Evolutionary conservation across 768 basidiomycete genomes (phyloP).

Genomic region (Chlorophyllum brunneum): DNA sequence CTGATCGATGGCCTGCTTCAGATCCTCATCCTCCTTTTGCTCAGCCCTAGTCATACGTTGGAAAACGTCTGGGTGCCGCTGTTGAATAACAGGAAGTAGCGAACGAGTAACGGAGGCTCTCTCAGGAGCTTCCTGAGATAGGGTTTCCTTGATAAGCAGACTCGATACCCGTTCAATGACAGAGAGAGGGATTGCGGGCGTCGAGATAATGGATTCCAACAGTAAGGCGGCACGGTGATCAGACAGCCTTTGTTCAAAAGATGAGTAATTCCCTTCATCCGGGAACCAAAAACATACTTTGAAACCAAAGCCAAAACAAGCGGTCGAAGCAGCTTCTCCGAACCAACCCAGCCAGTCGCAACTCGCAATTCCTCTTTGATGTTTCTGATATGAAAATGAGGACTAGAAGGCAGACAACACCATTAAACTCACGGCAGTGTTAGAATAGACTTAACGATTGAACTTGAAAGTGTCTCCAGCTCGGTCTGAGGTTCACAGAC

Average conservation of each 20-base stretch:
- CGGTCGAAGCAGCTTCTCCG: conserved; percentile 54
- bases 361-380: conserved; percentile 45
- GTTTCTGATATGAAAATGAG: conserved; percentile 27
- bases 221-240: conserved; percentile 27
- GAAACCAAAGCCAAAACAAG: conserved; percentile 39
- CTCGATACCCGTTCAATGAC: conserved; percentile 29
- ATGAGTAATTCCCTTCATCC: neutral
- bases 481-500: conserved; percentile 62
- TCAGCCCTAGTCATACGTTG: conserved; percentile 36
- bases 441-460: conserved; percentile 38
- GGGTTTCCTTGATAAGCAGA: conserved; percentile 23
- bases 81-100: conserved; percentile 57
- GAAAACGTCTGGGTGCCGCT: conserved; percentile 56
- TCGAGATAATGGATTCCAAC: conserved; percentile 35
- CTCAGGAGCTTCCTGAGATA: conserved; percentile 22
- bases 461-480: conserved; percentile 41
- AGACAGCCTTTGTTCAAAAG: conserved; percentile 23
- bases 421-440: conserved; percentile 43
- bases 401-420: neutral
- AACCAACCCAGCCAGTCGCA: conserved; percentile 43
- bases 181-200: conserved; percentile 27
- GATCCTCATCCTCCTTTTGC: conserved; percentile 29
- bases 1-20: conserved; percentile 45
- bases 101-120: conserved; percentile 25
- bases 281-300: conserved; percentile 22